Base-by-base conservation (phyloP, 176 grass and related monocot genomes). In the Avena eriantha region DNA sequence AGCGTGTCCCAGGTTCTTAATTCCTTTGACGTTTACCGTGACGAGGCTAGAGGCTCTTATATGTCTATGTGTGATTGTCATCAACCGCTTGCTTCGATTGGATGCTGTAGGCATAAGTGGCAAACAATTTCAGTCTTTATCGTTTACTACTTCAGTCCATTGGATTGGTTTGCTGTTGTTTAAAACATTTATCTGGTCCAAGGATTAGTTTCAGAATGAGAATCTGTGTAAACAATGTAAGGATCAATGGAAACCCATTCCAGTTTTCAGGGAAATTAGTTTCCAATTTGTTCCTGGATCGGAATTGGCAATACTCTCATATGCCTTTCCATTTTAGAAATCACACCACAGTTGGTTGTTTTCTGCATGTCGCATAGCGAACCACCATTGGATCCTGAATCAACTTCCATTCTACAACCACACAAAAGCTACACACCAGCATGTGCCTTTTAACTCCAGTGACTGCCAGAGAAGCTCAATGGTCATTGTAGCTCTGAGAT, bases 391-490 rank as follows among this genome's bases (percentile, higher is more conserved):
- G 19, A 7, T 55, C 53, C 16, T 55, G 5, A 55, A 18, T 55
- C 17, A 57, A 57, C 54, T 57, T 21, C 18, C 54, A 57, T 18
- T 19, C 18, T 8, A 57, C 7, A 21, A 2, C 54, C 17, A 57
- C 19, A 58, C 19, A 10, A 4, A 21, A 15, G 49, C 14, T 58
- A 58, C 72, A 83, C 80, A 59, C 64, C 87, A 86, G 16, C 12
- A 86, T 36, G 69, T 81, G 77, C 24, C 41, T 79, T 12, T 66
- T 33, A 29, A 33, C 6, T 11, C 50, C 12, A 67, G 5, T 12
- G 47, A 58, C 48, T 69, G 13, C 73, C 24, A 60, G 43, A 61
- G 48, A 70, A 58, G 51, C 61, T 85, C 81, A 72, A 60, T 4
- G 43, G 13, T 29, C 67, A 23, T 22, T 57, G 66, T 29, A 73